A percentile compares a stretch with the other conserved stretches of the same genome.
Conservation (phyloP, 495 filamentous ascomycete species). For the Annulohypoxylon stygium region DNA sequence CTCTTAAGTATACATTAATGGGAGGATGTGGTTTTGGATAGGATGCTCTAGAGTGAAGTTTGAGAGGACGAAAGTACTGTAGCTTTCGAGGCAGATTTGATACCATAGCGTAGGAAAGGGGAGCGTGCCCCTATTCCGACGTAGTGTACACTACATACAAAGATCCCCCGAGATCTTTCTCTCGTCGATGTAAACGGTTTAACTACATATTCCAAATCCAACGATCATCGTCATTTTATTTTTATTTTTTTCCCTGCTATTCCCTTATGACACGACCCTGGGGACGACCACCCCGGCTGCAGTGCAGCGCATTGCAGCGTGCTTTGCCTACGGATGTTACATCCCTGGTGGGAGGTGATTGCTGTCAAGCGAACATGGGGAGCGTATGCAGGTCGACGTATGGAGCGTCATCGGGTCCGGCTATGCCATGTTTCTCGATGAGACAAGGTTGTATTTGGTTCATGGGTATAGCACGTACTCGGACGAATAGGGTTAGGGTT, state of each 20-base stretch:
- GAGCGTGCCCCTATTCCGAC: not conserved
- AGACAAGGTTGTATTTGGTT: not conserved
- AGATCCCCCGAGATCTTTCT: constrained; percentile 24
- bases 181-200: constrained; percentile 25
- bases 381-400: constrained; percentile 12
- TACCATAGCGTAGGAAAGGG: constrained; percentile 32
- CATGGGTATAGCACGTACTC: not conserved
- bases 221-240: constrained; percentile 7
- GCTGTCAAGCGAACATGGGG: constrained; percentile 6
- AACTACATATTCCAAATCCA: constrained; percentile 17
- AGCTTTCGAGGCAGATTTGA: constrained; percentile 29
- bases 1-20: constrained; percentile 12
- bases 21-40: constrained; percentile 14
- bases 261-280: constrained; percentile 3
- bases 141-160: constrained; percentile 26
- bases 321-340: constrained; percentile 12
- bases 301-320: constrained; percentile 6
- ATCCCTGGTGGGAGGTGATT: constrained; percentile 22
- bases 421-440: not conserved
- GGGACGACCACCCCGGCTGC: not conserved
- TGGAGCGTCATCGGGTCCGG: not conserved
- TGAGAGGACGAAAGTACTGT: not conserved
- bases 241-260: not conserved
- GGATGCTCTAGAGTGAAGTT: constrained; percentile 6
- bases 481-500: constrained; percentile 6